Evolutionary conservation across 305 asterid genomes (phyloP).

Genomic region (Fraxinus platypoda): DNA sequence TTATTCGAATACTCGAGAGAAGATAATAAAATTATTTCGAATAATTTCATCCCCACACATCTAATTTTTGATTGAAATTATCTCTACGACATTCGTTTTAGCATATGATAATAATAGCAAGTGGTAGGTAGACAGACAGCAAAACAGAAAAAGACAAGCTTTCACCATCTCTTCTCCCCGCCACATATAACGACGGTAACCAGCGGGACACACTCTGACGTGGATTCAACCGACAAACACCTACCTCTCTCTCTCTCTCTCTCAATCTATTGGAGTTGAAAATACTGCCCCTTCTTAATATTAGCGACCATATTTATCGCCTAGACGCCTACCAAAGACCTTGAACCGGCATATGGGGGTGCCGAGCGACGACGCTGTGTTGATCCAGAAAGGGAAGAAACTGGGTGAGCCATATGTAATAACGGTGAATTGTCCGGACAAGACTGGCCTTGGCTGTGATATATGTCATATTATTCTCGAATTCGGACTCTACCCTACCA

Average conservation of each 20-base stretch:
- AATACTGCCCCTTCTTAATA: not conserved
- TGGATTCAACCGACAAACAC: not conserved
- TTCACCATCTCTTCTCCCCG: constrained; percentile 10
- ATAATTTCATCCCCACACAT: not conserved
- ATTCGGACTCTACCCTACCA: constrained; percentile 60
- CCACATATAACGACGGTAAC: constrained; percentile 26
- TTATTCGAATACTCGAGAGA: not conserved
- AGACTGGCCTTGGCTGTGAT: constrained; percentile 71
- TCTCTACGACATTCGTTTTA: not conserved
- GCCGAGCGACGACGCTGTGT: constrained; percentile 56
- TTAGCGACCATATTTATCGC: not conserved
- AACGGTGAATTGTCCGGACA: constrained; percentile 75
- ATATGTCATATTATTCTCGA: constrained; percentile 67
- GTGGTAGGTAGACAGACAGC: constrained; percentile 12
- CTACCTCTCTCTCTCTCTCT: constrained; percentile 7
- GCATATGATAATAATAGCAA: not conserved
- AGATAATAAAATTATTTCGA: not conserved
- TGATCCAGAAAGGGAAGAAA: constrained; percentile 61
- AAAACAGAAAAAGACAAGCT: constrained; percentile 7
- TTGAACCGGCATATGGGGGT: constrained; percentile 36
- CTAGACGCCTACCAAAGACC: not conserved
- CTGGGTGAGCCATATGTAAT: constrained; percentile 62
- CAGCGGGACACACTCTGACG: not conserved
- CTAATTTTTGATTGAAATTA: not conserved
- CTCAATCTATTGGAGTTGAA: not conserved